phyloP scores from a whole-genome alignment of 768 basidiomycete genomes.

The Cyclocybe aegerita region DNA sequence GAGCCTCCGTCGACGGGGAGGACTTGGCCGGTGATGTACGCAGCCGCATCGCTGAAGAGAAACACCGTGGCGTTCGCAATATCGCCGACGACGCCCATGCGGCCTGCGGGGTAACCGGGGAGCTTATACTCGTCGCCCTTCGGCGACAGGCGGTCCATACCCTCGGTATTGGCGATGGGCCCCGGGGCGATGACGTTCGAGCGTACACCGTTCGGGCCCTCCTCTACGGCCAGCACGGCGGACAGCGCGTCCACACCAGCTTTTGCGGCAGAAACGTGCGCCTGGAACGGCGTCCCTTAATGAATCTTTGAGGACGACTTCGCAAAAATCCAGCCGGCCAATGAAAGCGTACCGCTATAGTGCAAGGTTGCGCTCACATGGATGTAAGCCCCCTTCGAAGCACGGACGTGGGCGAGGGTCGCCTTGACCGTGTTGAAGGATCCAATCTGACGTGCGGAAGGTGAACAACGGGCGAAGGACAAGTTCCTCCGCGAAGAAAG shows the following conservation, averaged over 20 bases:
- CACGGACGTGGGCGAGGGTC: conserved; percentile 72
- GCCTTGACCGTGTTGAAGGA: conserved; percentile 96
- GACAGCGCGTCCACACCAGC: conserved; percentile 91
- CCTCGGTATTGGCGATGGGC: conserved; percentile 79
- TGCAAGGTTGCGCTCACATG: conserved; percentile 91
- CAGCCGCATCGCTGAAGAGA: conserved; percentile 79
- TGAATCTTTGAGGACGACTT: conserved; percentile 14
- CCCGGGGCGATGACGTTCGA: conserved; percentile 87
- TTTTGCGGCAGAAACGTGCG: conserved; percentile 93
- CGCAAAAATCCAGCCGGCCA: conserved; percentile 6
- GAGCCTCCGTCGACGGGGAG: conserved; percentile 67
- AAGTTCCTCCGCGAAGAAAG: background rate
- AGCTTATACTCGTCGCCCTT: conserved; percentile 19
- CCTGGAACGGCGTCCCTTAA: conserved; percentile 80
- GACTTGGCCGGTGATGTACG: conserved; percentile 76
- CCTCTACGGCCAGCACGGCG: conserved; percentile 85
- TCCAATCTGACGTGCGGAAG: conserved; percentile 57
- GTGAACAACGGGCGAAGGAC: conserved; percentile 1
- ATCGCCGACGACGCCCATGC: conserved; percentile 59
- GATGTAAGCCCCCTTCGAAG: conserved; percentile 77
- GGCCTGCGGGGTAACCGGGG: conserved; percentile 37
- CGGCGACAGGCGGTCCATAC: conserved; percentile 55
- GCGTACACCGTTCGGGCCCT: conserved; percentile 92
- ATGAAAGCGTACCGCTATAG: conserved; percentile 57
- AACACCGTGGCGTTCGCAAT: conserved; percentile 74